A percentile compares a stretch with the other conserved stretches of the same genome.
Evolutionary conservation across 768 basidiomycete genomes (phyloP).

Genomic region (Hemileccinum impolitum): DNA sequence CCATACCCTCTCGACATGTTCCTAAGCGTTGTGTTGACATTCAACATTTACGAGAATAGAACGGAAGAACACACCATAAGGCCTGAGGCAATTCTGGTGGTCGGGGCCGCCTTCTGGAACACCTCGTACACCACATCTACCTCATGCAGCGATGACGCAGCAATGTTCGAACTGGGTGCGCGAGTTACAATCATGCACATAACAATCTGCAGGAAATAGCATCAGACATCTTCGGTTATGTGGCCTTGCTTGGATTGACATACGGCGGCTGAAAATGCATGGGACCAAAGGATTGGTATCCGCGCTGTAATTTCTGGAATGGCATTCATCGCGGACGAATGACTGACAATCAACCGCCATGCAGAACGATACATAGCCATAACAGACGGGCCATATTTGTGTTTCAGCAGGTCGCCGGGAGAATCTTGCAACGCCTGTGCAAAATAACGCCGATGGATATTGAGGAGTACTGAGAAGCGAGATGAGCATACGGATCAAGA

Average conservation of each 20-base stretch:
- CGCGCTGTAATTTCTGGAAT: conserved; percentile 44
- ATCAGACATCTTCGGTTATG: background rate
- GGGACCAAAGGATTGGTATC: conserved; percentile 59
- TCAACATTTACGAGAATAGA: background rate
- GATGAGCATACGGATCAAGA: background rate
- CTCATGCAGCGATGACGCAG: conserved; percentile 45
- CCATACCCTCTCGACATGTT: conserved; percentile 39
- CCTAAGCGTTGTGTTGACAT: conserved; percentile 25
- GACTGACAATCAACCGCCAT: conserved; percentile 56
- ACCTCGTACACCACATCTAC: conserved; percentile 42
- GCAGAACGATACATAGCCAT: conserved; percentile 71
- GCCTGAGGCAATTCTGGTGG: conserved; percentile 44
- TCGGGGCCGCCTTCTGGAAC: conserved; percentile 46
- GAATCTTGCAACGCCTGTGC: conserved; percentile 61
- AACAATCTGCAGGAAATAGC: conserved; percentile 42
- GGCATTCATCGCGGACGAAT: conserved; percentile 41
- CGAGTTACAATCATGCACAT: conserved; percentile 54
- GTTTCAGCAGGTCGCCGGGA: conserved; percentile 53
- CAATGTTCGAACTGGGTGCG: conserved; percentile 47
- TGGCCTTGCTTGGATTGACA: conserved; percentile 19
- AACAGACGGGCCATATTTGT: conserved; percentile 66
- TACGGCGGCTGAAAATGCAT: conserved; percentile 62
- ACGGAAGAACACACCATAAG: conserved; percentile 36
- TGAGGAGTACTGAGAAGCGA: conserved; percentile 47
- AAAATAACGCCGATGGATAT: conserved; percentile 66